phyloP scores from a whole-genome alignment of 306 rosid species.

The Acmispon strigosus region DNA sequence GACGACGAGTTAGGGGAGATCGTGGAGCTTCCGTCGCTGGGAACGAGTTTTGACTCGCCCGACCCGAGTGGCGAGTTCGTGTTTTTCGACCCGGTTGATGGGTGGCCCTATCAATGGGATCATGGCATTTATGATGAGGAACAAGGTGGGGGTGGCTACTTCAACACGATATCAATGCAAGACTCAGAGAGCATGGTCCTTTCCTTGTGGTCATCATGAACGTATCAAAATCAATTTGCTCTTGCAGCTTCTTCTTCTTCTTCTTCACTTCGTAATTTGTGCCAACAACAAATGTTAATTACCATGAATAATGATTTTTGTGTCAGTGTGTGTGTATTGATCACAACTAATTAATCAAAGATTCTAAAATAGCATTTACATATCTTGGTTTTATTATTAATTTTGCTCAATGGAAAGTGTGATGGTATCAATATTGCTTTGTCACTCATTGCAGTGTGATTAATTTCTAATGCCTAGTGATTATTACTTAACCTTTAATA shows the following conservation, averaged over 20 bases:
- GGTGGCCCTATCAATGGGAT: slow-evolving; percentile 32
- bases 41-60: slow-evolving; percentile 32
- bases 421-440: no score
- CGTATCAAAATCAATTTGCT: background rate
- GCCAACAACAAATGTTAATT: slow-evolving; percentile 20
- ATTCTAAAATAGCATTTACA: no score
- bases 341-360: no score
- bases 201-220: slow-evolving; percentile 21
- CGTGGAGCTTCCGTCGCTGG: slow-evolving; percentile 57
- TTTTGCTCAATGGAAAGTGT: no score
- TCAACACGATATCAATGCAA: slow-evolving; percentile 33
- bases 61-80: slow-evolving; percentile 44
- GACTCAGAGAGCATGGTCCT: slow-evolving; percentile 34
- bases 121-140: slow-evolving; percentile 31
- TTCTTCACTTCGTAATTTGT: background rate
- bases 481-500: background rate
- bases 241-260: background rate
- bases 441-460: no score
- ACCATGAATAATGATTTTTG: background rate
- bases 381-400: no score
- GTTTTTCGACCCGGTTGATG: slow-evolving; percentile 42
- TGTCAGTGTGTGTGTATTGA: no score
- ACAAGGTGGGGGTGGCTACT: slow-evolving; percentile 11
- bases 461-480: no score
- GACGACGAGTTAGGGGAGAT: slow-evolving; percentile 87